phyloP scores from a whole-genome alignment of 2,329 filamentous ascomycete species.

The Ophiobolus disseminans region DNA sequence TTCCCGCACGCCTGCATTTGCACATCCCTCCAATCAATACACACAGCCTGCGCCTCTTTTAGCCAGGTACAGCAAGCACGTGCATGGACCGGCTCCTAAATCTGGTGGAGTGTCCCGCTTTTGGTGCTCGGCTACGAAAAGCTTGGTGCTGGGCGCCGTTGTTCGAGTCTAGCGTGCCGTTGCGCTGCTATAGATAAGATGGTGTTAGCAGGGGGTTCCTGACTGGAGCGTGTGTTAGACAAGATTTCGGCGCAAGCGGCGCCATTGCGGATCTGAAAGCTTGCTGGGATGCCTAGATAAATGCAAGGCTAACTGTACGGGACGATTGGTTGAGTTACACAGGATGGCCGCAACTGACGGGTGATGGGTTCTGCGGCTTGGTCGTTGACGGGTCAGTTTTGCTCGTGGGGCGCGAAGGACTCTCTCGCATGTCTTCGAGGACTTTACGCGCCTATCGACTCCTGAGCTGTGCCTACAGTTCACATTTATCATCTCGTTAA shows the following conservation, averaged over 20 bases:
- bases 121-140: conserved; percentile 6
- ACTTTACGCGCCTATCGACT: background rate
- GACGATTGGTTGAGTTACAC: background rate
- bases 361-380: background rate
- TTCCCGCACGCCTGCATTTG: conserved; percentile 7
- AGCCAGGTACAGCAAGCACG: conserved; percentile 8
- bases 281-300: background rate
- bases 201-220: background rate
- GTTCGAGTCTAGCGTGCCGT: conserved; percentile 7
- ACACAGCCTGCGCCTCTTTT: conserved; percentile 7
- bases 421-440: background rate
- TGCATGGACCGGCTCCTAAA: conserved; percentile 10
- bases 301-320: background rate
- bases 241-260: background rate
- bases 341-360: background rate
- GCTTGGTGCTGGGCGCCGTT: conserved; percentile 2
- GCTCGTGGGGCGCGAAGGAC: background rate
- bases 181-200: conserved; percentile 2
- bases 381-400: background rate
- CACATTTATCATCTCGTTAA: background rate
- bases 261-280: background rate
- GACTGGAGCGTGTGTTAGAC: background rate
- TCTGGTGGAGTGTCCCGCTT: conserved; percentile 14
- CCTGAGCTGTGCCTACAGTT: background rate
- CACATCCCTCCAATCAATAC: conserved; percentile 13